A percentile compares a stretch with the other conserved stretches of the same genome.
Evolutionary conservation across 1,284 basidiomycete species (phyloP).

Genomic region (Trametes hirsuta): DNA sequence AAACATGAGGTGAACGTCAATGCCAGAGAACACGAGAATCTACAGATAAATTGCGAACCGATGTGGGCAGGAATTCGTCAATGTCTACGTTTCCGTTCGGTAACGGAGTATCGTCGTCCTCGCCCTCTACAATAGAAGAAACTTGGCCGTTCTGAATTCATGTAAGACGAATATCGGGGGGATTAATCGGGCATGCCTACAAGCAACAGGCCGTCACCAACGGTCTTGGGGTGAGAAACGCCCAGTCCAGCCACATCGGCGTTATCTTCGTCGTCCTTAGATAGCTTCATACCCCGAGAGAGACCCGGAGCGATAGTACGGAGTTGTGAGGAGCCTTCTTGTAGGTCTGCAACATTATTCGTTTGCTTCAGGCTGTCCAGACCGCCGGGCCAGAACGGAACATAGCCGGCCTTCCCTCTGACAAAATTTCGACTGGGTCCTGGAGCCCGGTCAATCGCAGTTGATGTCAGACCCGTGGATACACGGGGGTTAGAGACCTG

Average conservation of each 20-base stretch:
- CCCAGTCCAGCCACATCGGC: constrained; percentile 41
- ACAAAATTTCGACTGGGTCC: constrained; percentile 83
- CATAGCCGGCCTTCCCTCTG: constrained; percentile 88
- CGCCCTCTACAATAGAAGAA: not conserved
- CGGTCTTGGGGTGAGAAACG: not conserved
- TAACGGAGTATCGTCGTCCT: constrained; percentile 9
- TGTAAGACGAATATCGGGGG: not conserved
- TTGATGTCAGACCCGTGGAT: constrained; percentile 72
- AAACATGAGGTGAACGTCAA: not conserved
- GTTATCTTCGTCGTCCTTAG: constrained; percentile 55
- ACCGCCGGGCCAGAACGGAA: constrained; percentile 93
- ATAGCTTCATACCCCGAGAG: constrained; percentile 67
- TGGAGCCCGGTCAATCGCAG: constrained; percentile 83
- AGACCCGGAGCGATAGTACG: constrained; percentile 67
- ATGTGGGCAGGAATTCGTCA: constrained; percentile 81
- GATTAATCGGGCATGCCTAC: not conserved
- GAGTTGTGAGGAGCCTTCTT: constrained; percentile 48
- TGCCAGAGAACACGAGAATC: not conserved
- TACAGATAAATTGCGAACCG: constrained; percentile 51
- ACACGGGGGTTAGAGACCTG: constrained; percentile 57
- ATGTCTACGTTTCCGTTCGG: constrained; percentile 53
- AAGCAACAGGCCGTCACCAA: not conserved
- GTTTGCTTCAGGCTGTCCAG: constrained; percentile 61
- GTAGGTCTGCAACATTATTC: constrained; percentile 37
- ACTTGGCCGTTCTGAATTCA: not conserved